These are phyloP conservation scores for Candida sanyaensis DNA, from an alignment of 1,139 yeast species.

Conservation along the genomic window DNA sequence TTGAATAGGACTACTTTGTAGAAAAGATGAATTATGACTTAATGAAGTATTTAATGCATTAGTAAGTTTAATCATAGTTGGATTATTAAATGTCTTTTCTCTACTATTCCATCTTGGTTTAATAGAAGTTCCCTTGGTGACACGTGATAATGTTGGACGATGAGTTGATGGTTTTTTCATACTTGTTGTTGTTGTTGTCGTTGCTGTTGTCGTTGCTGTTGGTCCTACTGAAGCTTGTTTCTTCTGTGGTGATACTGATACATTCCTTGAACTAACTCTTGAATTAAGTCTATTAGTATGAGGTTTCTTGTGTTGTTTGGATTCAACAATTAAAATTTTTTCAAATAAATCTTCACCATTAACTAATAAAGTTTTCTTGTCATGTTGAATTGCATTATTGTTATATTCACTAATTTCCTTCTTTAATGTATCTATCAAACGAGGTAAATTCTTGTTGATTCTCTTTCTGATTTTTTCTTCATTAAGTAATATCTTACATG, in stretches of 20 bases:
- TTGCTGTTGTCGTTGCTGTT: too few species aligned
- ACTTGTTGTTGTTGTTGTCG: neutral
- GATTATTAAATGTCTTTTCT: conserved; percentile 14
- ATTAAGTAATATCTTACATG: conserved; percentile 73
- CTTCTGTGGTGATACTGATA: conserved; percentile 4
- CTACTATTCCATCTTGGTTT: conserved; percentile 5
- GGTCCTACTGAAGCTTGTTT: conserved; percentile 1
- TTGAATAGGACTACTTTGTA: conserved; percentile 21
- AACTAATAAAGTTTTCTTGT: conserved; percentile 41
- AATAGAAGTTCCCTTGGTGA: conserved; percentile 7
- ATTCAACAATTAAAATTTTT: conserved; percentile 43
- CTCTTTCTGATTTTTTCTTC: conserved; percentile 79
- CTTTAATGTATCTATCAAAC: conserved; percentile 54
- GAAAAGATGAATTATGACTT: conserved; percentile 10
- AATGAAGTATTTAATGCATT: conserved; percentile 21
- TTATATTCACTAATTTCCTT: conserved; percentile 51
- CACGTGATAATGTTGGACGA: conserved; percentile 8
- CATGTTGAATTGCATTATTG: conserved; percentile 24
- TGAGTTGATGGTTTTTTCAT: conserved; percentile 7
- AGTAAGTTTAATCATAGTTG: conserved; percentile 20
- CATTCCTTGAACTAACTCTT: conserved; percentile 1
- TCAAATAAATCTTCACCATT: conserved; percentile 51
- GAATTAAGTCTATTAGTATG: conserved; percentile 4
- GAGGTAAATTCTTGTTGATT: conserved; percentile 67
- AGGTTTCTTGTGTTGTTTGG: conserved; percentile 24